A percentile compares a stretch with the other conserved stretches of the same genome.
Conservation (phyloP, 768 basidiomycete species). For the Mycena albidolilacea region DNA sequence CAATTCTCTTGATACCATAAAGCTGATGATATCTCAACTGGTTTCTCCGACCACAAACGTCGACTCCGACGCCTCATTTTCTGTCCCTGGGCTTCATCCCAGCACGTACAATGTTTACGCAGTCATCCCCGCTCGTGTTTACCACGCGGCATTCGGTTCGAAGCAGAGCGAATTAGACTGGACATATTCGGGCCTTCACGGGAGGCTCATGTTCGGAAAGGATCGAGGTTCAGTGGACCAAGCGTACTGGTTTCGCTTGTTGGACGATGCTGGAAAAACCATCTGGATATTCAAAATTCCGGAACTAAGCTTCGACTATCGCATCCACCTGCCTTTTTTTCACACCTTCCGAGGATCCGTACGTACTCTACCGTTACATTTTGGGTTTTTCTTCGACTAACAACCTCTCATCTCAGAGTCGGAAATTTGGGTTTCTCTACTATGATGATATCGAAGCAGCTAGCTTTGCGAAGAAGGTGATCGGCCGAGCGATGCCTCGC, state of each 20-base stretch:
- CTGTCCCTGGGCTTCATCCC: constrained; percentile 53
- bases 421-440: constrained; percentile 68
- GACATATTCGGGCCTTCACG: constrained; percentile 72
- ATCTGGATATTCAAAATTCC: constrained; percentile 81
- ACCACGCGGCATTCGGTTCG: constrained; percentile 65
- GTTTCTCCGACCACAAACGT: constrained; percentile 30
- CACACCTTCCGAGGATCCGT: constrained; percentile 92
- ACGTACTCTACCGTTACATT: constrained; percentile 48
- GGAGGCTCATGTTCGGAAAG: constrained; percentile 70
- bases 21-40: constrained; percentile 37
- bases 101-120: constrained; percentile 64
- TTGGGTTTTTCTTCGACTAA: constrained; percentile 40
- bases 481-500: constrained; percentile 45
- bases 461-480: constrained; percentile 56
- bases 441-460: constrained; percentile 65
- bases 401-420: constrained; percentile 60
- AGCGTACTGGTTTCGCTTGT: constrained; percentile 35
- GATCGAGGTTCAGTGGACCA: constrained; percentile 54
- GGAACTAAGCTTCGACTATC: constrained; percentile 71
- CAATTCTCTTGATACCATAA: constrained; percentile 28
- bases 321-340: constrained; percentile 91
- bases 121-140: constrained; percentile 70
- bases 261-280: constrained; percentile 58
- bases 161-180: constrained; percentile 60
- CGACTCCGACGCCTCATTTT: constrained; percentile 5